Evolutionary conservation across 805 yeast species (phyloP).

Genomic region (Nadsonia fulvescens): DNA sequence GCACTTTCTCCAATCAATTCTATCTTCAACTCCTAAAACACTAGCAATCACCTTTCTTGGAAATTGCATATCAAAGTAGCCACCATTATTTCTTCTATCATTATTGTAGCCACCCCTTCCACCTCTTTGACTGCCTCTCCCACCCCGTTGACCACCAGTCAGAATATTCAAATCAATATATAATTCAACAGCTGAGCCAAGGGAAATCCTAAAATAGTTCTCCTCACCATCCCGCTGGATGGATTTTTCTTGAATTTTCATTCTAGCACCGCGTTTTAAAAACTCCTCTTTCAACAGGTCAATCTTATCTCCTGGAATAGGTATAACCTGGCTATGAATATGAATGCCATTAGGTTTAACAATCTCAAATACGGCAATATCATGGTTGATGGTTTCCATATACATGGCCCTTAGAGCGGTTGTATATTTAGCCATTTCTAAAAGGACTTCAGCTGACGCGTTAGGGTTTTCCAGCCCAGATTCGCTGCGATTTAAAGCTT

Average conservation of each 20-base stretch:
- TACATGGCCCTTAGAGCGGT: conserved; percentile 31
- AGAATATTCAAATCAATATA: no score
- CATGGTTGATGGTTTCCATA: no score
- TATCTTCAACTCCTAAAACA: conserved; percentile 36
- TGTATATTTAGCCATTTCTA: conserved; percentile 33
- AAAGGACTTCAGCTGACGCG: conserved; percentile 11
- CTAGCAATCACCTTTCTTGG: conserved; percentile 64
- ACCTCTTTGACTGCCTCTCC: conserved; percentile 16
- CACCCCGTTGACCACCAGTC: no score
- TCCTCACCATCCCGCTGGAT: no score
- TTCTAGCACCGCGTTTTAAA: no score
- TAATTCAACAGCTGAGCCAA: no score
- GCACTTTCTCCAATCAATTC: conserved; percentile 66
- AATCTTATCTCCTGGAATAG: conserved; percentile 32
- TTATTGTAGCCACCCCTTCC: conserved; percentile 9
- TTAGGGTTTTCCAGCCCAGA: conserved; percentile 18
- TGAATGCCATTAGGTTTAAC: conserved; percentile 50
- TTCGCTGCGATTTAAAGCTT: conserved; percentile 13
- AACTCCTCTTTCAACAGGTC: no score
- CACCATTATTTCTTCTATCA: no score
- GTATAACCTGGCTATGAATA: conserved; percentile 59
- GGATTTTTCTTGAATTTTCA: no score
- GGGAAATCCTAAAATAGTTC: no score
- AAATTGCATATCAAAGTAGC: conserved; percentile 69
- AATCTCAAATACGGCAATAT: conserved; percentile 51